Conservation (phyloP, 176 grass and related monocot genomes). For the Secale cereale region DNA sequence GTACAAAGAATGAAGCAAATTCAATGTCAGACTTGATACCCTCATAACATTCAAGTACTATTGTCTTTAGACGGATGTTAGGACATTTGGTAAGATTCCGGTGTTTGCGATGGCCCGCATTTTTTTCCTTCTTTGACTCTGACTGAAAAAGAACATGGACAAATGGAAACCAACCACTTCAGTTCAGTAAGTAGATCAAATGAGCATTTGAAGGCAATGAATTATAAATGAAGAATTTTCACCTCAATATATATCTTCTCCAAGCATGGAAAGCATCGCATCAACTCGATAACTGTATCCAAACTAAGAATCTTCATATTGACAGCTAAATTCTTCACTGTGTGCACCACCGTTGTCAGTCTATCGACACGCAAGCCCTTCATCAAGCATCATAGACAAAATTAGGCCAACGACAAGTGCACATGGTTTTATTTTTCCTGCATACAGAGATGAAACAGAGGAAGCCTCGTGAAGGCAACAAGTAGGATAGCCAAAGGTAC, state of each 20-base stretch:
- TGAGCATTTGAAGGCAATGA: neutral
- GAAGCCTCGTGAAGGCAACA: neutral
- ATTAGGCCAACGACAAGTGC: neutral
- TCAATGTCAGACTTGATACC: neutral
- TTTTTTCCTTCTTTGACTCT: neutral
- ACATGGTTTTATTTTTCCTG: neutral
- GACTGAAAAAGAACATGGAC: conserved; percentile 8
- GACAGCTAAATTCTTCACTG: neutral
- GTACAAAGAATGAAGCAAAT: neutral
- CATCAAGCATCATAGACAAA: neutral
- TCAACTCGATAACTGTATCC: neutral
- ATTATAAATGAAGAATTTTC: neutral
- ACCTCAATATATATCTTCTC: neutral
- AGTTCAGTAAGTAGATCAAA: neutral
- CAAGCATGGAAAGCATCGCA: neutral
- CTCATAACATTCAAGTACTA: neutral
- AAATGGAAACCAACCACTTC: neutral
- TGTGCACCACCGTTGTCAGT: too few species aligned
- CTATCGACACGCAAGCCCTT: neutral
- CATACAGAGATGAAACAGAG: neutral
- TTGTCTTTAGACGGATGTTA: neutral
- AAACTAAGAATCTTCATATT: neutral
- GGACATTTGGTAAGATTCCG: neutral
- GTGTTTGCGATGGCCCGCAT: neutral
- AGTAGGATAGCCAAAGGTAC: neutral